These are phyloP conservation scores for Calonectria pseudoreteaudii DNA, from an alignment of 2,329 filamentous ascomycete genomes.

Conservation along the genomic window DNA sequence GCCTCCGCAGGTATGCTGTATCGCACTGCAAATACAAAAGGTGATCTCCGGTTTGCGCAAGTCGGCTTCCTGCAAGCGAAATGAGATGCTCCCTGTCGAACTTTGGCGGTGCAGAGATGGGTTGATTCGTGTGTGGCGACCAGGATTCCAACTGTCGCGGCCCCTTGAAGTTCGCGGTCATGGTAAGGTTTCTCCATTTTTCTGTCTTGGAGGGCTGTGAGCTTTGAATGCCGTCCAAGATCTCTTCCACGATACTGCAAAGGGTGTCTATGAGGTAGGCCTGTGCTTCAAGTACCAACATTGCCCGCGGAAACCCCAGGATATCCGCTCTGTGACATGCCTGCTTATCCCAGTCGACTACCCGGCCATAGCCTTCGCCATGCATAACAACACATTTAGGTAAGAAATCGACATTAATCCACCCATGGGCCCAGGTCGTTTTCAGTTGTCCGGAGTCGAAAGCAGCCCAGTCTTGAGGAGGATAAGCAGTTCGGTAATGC, in stretches of 20 bases:
- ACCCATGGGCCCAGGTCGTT: background rate
- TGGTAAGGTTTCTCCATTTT: background rate
- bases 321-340: constrained; percentile 1
- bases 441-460: background rate
- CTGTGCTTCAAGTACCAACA: background rate
- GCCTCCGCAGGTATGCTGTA: background rate
- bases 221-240: background rate
- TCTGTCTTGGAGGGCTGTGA: background rate
- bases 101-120: constrained; percentile 1
- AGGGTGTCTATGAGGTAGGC: background rate
- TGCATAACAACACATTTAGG: constrained; percentile 4
- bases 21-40: background rate
- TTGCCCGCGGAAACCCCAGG: background rate
- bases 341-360: background rate
- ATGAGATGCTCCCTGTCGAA: background rate
- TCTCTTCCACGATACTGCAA: background rate
- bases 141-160: background rate
- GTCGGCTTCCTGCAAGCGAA: background rate
- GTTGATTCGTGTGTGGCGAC: constrained; percentile 7
- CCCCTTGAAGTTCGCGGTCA: background rate
- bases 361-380: background rate
- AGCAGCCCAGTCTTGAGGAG: background rate
- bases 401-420: background rate
- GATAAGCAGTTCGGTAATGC: background rate
- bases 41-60: background rate